Conservation (phyloP, 495 filamentous ascomycete species). For the Mycothermus thermophilus region DNA sequence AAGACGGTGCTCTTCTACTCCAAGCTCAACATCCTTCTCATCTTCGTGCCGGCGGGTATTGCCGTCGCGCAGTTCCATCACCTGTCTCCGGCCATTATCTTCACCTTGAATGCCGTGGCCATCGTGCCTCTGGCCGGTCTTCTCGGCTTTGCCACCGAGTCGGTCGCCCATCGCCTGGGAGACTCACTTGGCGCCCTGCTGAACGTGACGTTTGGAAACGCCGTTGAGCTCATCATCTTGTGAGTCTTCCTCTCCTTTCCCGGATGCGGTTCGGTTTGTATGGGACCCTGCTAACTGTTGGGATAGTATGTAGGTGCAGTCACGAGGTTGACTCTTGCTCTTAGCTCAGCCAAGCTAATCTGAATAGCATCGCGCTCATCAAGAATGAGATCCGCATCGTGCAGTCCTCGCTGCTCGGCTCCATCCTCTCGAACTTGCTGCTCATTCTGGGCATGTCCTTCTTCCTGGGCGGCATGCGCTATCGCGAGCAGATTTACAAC, state of each 20-base stretch:
- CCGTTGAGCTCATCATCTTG: constrained; percentile 77
- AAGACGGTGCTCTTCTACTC: constrained; percentile 46
- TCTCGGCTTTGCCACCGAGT: constrained; percentile 68
- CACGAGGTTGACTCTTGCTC: not conserved
- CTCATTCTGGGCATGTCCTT: constrained; percentile 87
- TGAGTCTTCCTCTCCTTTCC: constrained; percentile 1
- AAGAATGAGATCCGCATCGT: constrained; percentile 76
- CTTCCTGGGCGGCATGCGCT: constrained; percentile 67
- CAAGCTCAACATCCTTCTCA: constrained; percentile 62
- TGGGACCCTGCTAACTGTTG: constrained; percentile 3
- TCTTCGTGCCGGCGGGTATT: constrained; percentile 71
- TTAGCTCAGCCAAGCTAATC: constrained; percentile 5
- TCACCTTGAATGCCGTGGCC: constrained; percentile 72
- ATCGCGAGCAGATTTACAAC: constrained; percentile 75
- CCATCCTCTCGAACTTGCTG: constrained; percentile 73
- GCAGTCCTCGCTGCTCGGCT: constrained; percentile 77
- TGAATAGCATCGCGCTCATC: constrained; percentile 12
- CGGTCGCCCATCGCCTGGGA: constrained; percentile 61
- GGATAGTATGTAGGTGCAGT: constrained; percentile 24
- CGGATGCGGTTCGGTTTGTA: not conserved
- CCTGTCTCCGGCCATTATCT: constrained; percentile 34
- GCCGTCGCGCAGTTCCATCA: constrained; percentile 37
- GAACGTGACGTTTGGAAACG: constrained; percentile 83
- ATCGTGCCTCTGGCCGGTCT: constrained; percentile 74
- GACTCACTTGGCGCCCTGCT: constrained; percentile 71